Evolutionary conservation across 768 basidiomycete species (phyloP), one percentile per base, ranked within the genome.

Genomic region (Suillus discolor): DNA sequence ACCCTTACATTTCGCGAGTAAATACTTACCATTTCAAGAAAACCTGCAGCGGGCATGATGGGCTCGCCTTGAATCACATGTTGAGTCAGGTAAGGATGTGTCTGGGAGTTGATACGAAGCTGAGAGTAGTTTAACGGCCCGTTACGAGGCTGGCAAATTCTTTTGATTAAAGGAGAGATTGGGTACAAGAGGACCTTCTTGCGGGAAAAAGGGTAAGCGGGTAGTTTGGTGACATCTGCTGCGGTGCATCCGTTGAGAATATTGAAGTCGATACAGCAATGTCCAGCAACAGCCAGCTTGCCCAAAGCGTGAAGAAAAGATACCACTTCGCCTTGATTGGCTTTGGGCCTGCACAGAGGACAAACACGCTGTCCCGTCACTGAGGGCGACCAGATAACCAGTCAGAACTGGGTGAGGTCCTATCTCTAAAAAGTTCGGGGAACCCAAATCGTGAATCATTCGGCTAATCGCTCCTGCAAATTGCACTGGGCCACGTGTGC

Each of bases 1-100:
- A 51, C 4, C 13, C 36, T n/a, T 15, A 4, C 2, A 28, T 16
- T 63, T 7, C 13, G 28, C 45, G 28, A n/a, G 31, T 54, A 44
- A 39, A 20, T 12, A 64, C 72, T 3, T 64, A 80, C 80, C 79
- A 81, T 80, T 62, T 77, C 74, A 2, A 80, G 68, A 59, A 71
- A 84, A 23, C 81, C 83, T 20, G 82, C 77, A 16, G 81, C 82
- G 11, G 83, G 82, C 78, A 83, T 79, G 31, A 84, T 82, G 0
- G 81, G 75, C 25, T 83, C 81, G 1, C 79, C 80, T 34, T 78
- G 76, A 45, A 84, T 81, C 20, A 83, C 68, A 68, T 85, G 84
- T 41, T 83, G 77, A 0, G 81, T 78, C 11, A 85, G 69, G 28
- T 75, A 75, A 0, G 84, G 79, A 61, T 80, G 79, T 1, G 79